Percentiles rank a stretch among this genome's conserved stretches.
Conservation (phyloP, 2,329 filamentous ascomycete genomes). For the Botrytis hyacinthi region DNA sequence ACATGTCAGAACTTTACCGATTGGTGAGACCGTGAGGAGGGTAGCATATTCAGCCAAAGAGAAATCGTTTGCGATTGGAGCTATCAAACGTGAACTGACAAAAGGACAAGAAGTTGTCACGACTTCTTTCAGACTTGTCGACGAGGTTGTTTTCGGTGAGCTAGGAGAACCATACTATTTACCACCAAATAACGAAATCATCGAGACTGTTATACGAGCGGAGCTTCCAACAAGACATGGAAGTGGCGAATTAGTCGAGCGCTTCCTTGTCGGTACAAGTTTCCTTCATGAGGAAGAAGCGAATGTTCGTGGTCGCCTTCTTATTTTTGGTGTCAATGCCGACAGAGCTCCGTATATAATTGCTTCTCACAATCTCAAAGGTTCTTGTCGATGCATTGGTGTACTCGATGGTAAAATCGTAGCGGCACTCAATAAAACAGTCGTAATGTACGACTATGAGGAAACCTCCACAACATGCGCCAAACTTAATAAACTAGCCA, state of each 20-base stretch:
- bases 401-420: slow-evolving; percentile 76
- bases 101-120: slow-evolving; percentile 71
- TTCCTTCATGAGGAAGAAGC: slow-evolving; percentile 56
- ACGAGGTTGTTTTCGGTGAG: slow-evolving; percentile 82
- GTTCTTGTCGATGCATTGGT: slow-evolving; percentile 75
- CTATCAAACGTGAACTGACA: slow-evolving; percentile 70
- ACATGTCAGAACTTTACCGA: slow-evolving; percentile 76
- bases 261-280: slow-evolving; percentile 89
- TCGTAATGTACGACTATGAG: slow-evolving; percentile 57
- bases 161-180: slow-evolving; percentile 62
- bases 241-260: slow-evolving; percentile 59
- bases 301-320: slow-evolving; percentile 69
- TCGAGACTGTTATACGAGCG: slow-evolving; percentile 80
- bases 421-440: slow-evolving; percentile 85
- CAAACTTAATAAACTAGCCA: slow-evolving; percentile 66
- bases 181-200: slow-evolving; percentile 62
- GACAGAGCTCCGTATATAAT: slow-evolving; percentile 72
- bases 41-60: slow-evolving; percentile 80
- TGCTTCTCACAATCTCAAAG: slow-evolving; percentile 66
- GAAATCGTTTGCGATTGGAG: slow-evolving; percentile 82
- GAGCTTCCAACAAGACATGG: slow-evolving; percentile 62
- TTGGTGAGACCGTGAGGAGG: slow-evolving; percentile 80
- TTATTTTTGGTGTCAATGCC: slow-evolving; percentile 79
- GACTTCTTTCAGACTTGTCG: slow-evolving; percentile 83
- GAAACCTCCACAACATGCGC: slow-evolving; percentile 56